Percentiles rank a stretch among this genome's conserved stretches.
Conservation (phyloP, 108 stramenopile genomes). For the Craspedostauros australis region DNA sequence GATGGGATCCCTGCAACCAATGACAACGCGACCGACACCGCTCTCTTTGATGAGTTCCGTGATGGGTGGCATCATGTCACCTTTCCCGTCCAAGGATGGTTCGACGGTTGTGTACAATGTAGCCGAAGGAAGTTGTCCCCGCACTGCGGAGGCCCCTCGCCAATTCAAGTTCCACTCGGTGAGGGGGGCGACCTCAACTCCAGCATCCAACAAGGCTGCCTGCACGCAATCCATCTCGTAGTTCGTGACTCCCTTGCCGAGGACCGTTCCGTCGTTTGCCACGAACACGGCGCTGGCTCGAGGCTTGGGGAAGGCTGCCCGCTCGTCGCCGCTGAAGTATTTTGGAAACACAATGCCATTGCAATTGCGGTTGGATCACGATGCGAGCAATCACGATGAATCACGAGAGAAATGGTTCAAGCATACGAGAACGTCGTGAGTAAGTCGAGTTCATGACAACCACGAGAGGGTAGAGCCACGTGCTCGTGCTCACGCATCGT, state of each 20-base stretch:
- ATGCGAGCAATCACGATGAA: too few species aligned
- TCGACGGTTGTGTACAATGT: slow-evolving; percentile 80
- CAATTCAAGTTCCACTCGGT: slow-evolving; percentile 76
- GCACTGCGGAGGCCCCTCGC: slow-evolving; percentile 45
- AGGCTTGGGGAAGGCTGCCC: slow-evolving; percentile 59
- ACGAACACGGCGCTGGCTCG: slow-evolving; percentile 57
- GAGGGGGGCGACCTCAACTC: slow-evolving; percentile 53
- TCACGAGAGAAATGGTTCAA: too few species aligned
- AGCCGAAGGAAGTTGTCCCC: slow-evolving; percentile 39
- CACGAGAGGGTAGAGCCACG: too few species aligned
- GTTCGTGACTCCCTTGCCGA: slow-evolving; percentile 50
- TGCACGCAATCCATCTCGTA: slow-evolving; percentile 55
- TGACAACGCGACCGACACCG: slow-evolving; percentile 63
- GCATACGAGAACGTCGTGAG: too few species aligned
- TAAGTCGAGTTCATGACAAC: too few species aligned
- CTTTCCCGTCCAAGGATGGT: slow-evolving; percentile 48
- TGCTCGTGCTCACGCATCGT: too few species aligned
- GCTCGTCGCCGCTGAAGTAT: slow-evolving; percentile 3
- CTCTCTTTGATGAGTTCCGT: slow-evolving; percentile 65
- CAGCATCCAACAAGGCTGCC: slow-evolving; percentile 50
- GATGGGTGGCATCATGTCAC: slow-evolving; percentile 58
- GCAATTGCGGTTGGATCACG: too few species aligned
- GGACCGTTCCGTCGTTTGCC: slow-evolving; percentile 46
- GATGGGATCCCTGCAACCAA: slow-evolving; percentile 68
- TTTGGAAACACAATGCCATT: too few species aligned